Evolutionary conservation across 108 stramenopile genomes (phyloP).

Genomic region (Fragilaria crotonensis): DNA sequence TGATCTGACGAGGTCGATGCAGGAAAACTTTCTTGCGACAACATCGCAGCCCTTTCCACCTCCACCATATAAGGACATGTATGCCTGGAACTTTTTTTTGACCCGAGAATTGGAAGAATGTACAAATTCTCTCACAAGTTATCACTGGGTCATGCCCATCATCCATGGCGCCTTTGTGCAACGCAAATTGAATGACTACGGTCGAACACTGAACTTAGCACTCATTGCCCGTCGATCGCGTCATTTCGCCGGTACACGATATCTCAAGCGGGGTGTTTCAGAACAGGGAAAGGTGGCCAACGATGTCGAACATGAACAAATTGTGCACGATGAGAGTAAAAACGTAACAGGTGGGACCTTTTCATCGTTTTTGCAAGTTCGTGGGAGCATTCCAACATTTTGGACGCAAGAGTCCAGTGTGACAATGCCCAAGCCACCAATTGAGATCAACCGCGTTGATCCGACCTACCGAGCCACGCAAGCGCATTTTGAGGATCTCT

Average conservation of each 20-base stretch:
- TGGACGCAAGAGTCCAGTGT: conserved; percentile 95
- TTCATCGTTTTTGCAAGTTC: conserved; percentile 88
- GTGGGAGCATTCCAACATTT: conserved; percentile 94
- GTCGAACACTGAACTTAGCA: conserved; percentile 80
- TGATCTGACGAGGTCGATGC: conserved; percentile 87
- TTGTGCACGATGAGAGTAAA: conserved; percentile 88
- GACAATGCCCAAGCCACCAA: conserved; percentile 96
- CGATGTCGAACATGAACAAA: conserved; percentile 89
- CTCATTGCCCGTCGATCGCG: conserved; percentile 90
- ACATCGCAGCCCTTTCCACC: conserved; percentile 71
- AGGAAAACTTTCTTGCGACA: conserved; percentile 90
- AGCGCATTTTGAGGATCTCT: conserved; percentile 89
- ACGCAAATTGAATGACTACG: conserved; percentile 84
- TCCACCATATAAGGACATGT: conserved; percentile 90
- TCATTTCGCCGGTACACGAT: conserved; percentile 97
- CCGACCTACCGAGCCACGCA: conserved; percentile 91
- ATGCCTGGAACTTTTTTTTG: conserved; percentile 94
- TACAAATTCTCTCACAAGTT: conserved; percentile 72
- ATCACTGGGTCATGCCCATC: conserved; percentile 85
- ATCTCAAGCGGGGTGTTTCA: conserved; percentile 95
- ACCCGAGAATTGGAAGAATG: conserved; percentile 84
- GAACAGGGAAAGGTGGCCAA: conserved; percentile 97
- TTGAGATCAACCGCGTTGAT: conserved; percentile 90
- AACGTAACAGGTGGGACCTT: conserved; percentile 56
- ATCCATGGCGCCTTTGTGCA: conserved; percentile 94